Base-by-base conservation (phyloP, 345 rosid genomes). In the Acer saccharum region DNA sequence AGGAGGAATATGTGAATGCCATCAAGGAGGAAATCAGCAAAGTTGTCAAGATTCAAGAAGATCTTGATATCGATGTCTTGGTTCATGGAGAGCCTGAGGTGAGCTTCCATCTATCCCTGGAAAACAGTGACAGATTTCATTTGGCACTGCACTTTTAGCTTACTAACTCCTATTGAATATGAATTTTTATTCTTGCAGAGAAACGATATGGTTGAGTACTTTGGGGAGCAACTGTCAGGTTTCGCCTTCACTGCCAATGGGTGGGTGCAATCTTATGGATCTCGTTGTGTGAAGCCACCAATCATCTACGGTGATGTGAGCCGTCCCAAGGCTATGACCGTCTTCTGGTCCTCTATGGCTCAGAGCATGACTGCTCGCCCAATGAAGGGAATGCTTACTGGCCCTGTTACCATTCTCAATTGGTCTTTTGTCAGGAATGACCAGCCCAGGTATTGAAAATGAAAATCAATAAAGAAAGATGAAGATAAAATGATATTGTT, bases 361-460 rank as follows among this genome's bases (percentile, higher is more conserved):
- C 99, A 95, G 82, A 93, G 98, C 90, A 89, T 95, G 97, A 92
- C 99, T 67, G 57, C 88, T 62, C 94, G 98, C 84, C 98, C 98
- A 48, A 95, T 95, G 99, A 95, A 95, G 88, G 99, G 99, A 67
- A 95, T 95, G 99, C 99, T 95, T 85, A 95, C 98, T n/a, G 99
- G 99, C 58, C 99, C 99, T 20, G 99, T 95, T 80, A 95, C 98
- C 78, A 95, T 93, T 77, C 92, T 95, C 73, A 93, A 95, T 92
- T 95, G 99, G 99, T 95, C 99, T 75, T 95, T 95, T 41, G 98
- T 96, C 76, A 83, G 98, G 62, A 96, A 96, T 79, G 98, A 95
- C 90, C 99, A 95, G 81, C 98, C 98, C 14, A 92, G 98, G 98
- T 95, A 93, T 74, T 44, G 44, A 39, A 4, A 27, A 62, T 23